Conservation (phyloP, 1,139 yeast species). For the Yamadazyma conglobata region DNA sequence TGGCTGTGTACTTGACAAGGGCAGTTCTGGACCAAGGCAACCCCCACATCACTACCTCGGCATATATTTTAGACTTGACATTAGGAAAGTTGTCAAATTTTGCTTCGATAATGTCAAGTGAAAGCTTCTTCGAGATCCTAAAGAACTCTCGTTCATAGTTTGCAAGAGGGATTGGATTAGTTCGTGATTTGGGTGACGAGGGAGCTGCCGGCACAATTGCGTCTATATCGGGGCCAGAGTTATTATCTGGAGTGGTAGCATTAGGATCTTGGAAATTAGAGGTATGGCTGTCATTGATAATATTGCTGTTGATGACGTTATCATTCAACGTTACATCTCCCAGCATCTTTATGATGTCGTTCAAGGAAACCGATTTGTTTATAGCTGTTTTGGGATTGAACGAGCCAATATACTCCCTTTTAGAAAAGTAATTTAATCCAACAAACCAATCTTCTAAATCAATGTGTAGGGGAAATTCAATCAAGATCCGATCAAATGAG, state of each 20-base stretch:
- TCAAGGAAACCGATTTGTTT: conserved; percentile 11
- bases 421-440: conserved; percentile 65
- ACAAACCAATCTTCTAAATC: conserved; percentile 86
- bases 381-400: conserved; percentile 26
- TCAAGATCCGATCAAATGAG: conserved; percentile 42
- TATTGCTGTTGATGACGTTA: neutral
- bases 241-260: too few relatives aligned
- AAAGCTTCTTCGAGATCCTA: conserved; percentile 53
- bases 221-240: too few relatives aligned
- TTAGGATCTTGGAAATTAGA: conserved; percentile 6
- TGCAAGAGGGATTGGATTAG: conserved; percentile 11
- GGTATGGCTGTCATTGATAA: neutral
- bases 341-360: conserved; percentile 10
- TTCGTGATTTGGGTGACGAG: neutral
- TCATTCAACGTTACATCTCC: conserved; percentile 8
- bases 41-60: conserved; percentile 66
- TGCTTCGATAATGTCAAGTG: conserved; percentile 66
- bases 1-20: conserved; percentile 42
- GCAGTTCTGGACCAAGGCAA: conserved; percentile 71
- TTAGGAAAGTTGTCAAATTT: conserved; percentile 35
- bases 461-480: conserved; percentile 64
- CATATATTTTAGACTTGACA: conserved; percentile 41
- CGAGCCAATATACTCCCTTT: conserved; percentile 52
- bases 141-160: conserved; percentile 36
- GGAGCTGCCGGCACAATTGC: conserved; percentile 1